A percentile compares a stretch with the other conserved stretches of the same genome.
Conservation (phyloP, 805 yeast species). For the Yarrowia osloensis region DNA sequence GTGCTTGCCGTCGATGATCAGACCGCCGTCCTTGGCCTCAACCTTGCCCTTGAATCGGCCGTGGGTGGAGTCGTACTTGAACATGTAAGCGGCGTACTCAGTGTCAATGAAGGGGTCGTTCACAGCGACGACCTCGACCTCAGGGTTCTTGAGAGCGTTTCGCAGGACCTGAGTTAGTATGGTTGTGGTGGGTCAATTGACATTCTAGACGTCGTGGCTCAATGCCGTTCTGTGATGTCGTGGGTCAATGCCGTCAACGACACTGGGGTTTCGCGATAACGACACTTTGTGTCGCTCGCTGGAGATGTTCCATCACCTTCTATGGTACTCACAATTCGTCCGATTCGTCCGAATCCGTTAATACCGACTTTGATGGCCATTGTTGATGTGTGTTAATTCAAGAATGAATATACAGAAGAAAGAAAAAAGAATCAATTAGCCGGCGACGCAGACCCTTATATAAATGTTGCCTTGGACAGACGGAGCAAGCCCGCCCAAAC, state of each 20-base stretch:
- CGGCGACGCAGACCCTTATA: constrained; percentile 9
- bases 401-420: constrained; percentile 10
- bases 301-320: constrained; percentile 3
- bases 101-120: constrained; percentile 90
- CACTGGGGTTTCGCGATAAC: no score
- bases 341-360: constrained; percentile 94
- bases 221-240: no score
- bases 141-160: constrained; percentile 71
- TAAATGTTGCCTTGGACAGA: constrained; percentile 15
- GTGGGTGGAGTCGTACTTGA: constrained; percentile 94
- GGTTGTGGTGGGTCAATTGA: not conserved
- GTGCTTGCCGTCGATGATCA: constrained; percentile 68
- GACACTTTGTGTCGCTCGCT: no score
- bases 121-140: constrained; percentile 81
- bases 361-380: constrained; percentile 72
- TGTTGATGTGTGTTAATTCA: constrained; percentile 29
- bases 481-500: constrained; percentile 28
- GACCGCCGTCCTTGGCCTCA: constrained; percentile 53
- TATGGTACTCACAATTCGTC: constrained; percentile 60
- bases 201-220: no score
- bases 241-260: no score
- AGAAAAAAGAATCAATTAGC: not conserved
- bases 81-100: constrained; percentile 92
- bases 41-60: constrained; percentile 74
- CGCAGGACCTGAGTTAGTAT: constrained; percentile 50